Evolutionary conservation across 2,329 filamentous ascomycete species (phyloP).

Genomic region (Aspergillus unguis): DNA sequence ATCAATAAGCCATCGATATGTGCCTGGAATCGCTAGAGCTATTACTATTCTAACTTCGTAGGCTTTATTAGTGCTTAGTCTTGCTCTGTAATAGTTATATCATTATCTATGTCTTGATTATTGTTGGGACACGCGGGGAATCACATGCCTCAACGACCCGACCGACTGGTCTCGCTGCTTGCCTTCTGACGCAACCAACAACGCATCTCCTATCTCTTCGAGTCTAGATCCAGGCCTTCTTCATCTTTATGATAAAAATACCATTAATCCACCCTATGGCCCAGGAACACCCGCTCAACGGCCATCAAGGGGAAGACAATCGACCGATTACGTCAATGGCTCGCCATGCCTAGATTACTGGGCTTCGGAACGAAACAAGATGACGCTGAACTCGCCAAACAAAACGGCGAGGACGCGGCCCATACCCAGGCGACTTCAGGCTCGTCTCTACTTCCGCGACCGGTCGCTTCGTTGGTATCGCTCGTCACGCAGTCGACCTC

Average conservation of each 20-base stretch:
- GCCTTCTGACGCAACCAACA: not conserved
- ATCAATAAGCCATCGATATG: too few relatives aligned
- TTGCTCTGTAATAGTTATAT: too few relatives aligned
- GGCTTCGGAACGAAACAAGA: slow-evolving; percentile 15
- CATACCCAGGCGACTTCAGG: slow-evolving; percentile 30
- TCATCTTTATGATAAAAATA: not conserved
- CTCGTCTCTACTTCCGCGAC: slow-evolving; percentile 41
- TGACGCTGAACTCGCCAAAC: slow-evolving; percentile 7
- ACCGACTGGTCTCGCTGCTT: too few relatives aligned
- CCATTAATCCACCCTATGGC: slow-evolving; percentile 7
- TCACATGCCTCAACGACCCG: too few relatives aligned
- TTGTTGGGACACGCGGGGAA: too few relatives aligned
- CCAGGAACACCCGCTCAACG: not conserved
- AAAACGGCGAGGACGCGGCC: slow-evolving; percentile 12
- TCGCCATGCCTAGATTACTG: slow-evolving; percentile 20
- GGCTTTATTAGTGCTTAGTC: too few relatives aligned
- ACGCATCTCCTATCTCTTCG: not conserved
- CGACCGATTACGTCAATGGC: slow-evolving; percentile 10
- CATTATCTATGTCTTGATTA: too few relatives aligned
- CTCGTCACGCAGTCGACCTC: slow-evolving; percentile 46
- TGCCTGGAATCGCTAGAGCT: too few relatives aligned
- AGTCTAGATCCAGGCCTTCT: not conserved
- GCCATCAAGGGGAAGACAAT: slow-evolving; percentile 1
- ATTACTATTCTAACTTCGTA: too few relatives aligned
- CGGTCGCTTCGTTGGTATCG: slow-evolving; percentile 45